Conservation (phyloP, 1,284 basidiomycete species). For the Rhodofomes roseus region DNA sequence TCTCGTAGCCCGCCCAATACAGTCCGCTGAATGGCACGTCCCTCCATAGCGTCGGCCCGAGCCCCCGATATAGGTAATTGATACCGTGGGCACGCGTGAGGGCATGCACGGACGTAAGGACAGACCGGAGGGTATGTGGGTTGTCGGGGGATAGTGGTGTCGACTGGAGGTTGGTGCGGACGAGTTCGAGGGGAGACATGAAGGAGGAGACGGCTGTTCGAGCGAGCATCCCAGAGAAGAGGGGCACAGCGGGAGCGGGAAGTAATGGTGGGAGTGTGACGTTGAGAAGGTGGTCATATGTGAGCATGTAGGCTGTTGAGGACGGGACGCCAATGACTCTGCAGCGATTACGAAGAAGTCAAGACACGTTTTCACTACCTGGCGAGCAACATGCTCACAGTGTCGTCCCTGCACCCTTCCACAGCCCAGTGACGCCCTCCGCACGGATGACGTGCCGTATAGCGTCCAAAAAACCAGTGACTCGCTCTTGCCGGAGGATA, state of each 20-base stretch:
- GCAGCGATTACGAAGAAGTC: constrained; percentile 10
- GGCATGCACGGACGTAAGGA: constrained; percentile 57
- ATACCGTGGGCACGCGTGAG: constrained; percentile 66
- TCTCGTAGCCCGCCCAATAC: constrained; percentile 84
- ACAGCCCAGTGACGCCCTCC: constrained; percentile 77
- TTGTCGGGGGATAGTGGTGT: constrained; percentile 64
- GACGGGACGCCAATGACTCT: constrained; percentile 92
- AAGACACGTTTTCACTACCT: constrained; percentile 13
- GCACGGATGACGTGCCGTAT: constrained; percentile 73
- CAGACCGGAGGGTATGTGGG: constrained; percentile 73
- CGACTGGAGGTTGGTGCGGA: constrained; percentile 93
- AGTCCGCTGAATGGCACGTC: constrained; percentile 97
- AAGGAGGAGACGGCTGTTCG: constrained; percentile 79
- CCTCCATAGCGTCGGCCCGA: constrained; percentile 91
- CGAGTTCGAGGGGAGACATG: constrained; percentile 88
- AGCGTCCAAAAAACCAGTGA: constrained; percentile 81
- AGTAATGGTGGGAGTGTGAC: constrained; percentile 55
- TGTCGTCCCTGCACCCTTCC: constrained; percentile 88
- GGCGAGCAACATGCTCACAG: constrained; percentile 51
- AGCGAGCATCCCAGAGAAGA: constrained; percentile 81
- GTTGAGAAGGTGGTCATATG: constrained; percentile 87
- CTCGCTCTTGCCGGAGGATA: constrained; percentile 64
- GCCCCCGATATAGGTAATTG: constrained; percentile 81
- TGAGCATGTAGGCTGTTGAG: constrained; percentile 93
- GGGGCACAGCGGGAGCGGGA: constrained; percentile 62